Evolutionary conservation across 345 rosid species (phyloP).

Genomic region (Pistacia atlantica): DNA sequence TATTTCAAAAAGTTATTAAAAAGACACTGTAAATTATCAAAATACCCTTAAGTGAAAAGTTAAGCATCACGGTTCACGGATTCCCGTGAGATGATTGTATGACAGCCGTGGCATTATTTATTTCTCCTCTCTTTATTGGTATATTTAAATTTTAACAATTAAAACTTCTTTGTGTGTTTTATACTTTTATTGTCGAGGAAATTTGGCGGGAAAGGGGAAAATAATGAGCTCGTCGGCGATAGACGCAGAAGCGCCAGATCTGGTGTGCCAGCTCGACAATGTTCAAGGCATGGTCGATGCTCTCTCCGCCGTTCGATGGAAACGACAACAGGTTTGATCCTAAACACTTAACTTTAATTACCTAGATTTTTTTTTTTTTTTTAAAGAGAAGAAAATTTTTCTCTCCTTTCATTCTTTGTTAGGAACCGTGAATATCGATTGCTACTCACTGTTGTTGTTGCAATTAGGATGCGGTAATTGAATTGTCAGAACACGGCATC

Average conservation of each 20-base stretch:
- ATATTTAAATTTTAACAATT: no score
- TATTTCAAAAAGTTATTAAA: no score
- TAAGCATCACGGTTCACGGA: no score
- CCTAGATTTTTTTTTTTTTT: no score
- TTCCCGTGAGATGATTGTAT: no score
- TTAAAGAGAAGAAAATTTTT: no score
- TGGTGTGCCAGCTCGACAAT: conserved; percentile 75
- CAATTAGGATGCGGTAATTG: conserved; percentile 75
- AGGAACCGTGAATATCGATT: not conserved
- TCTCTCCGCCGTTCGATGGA: conserved; percentile 89
- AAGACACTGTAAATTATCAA: no score
- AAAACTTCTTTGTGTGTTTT: not conserved
- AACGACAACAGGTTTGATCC: conserved; percentile 72
- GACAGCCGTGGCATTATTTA: no score
- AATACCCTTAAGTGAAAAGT: no score
- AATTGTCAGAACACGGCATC: conserved; percentile 84
- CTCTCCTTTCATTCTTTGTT: no score
- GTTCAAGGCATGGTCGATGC: conserved; percentile 94
- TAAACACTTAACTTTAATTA: not conserved
- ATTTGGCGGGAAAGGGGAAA: conserved; percentile 36
- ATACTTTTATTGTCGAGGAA: no score
- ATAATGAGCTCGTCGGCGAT: conserved; percentile 68
- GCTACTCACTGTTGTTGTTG: not conserved
- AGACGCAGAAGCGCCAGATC: conserved; percentile 62
- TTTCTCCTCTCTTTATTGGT: no score